Percentiles rank a stretch among this genome's conserved stretches.
phyloP scores from a whole-genome alignment of 495 filamentous ascomycete genomes.

The Sphaerosporella brunnea region DNA sequence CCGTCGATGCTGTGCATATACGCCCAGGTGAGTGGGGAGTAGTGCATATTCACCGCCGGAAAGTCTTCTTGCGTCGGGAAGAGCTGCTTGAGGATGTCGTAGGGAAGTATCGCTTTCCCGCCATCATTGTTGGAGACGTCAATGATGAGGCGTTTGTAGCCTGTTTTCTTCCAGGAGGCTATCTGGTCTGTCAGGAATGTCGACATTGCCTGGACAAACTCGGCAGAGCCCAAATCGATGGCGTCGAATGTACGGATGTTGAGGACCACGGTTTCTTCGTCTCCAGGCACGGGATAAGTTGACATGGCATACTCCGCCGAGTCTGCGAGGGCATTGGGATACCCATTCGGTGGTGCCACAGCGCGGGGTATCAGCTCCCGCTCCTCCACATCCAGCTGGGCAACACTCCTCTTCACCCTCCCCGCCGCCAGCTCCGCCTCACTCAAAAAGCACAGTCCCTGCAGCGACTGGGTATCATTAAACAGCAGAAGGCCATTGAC shows the following conservation, averaged over 20 bases:
- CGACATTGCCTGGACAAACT: background rate
- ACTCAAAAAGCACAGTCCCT: conserved; percentile 9
- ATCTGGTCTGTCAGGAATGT: conserved; percentile 9
- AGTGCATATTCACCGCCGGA: conserved; percentile 14
- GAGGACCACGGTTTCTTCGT: conserved; percentile 13
- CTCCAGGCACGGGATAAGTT: conserved; percentile 10
- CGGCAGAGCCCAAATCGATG: conserved; percentile 4
- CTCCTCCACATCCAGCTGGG: background rate
- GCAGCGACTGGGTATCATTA: conserved; percentile 2
- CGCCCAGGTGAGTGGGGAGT: conserved; percentile 14
- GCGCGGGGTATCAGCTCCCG: too few species aligned
- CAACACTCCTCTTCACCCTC: background rate
- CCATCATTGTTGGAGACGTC: conserved; percentile 16
- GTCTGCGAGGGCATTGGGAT: background rate
- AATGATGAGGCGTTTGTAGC: conserved; percentile 17
- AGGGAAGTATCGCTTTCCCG: conserved; percentile 15
- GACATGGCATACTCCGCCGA: conserved; percentile 7
- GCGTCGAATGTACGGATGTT: conserved; percentile 8
- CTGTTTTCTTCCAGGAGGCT: conserved; percentile 5
- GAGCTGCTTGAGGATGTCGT: conserved; percentile 13
- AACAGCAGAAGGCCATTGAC: background rate
- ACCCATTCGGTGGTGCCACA: conserved; percentile 4
- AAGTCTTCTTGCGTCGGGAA: conserved; percentile 15
- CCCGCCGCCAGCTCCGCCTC: conserved; percentile 1
- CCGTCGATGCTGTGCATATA: conserved; percentile 8